Percentiles rank a stretch among this genome's conserved stretches.
Conservation (phyloP, 2,329 filamentous ascomycete genomes). For the Cladosporium phlei region DNA sequence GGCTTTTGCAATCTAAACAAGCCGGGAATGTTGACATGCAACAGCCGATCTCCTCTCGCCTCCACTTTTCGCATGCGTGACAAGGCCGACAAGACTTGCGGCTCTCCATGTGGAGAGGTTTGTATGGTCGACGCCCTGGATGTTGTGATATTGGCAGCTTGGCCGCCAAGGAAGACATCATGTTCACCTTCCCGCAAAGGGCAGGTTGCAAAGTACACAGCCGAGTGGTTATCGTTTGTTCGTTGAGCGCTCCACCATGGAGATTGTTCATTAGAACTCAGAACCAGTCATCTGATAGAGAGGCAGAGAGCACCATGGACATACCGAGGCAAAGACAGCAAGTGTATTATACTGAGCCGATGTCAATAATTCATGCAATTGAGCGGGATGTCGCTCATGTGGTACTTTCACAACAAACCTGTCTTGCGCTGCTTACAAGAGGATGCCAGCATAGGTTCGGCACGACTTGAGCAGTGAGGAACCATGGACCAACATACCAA, state of each 20-base stretch:
- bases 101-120: background rate
- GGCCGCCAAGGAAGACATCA: constrained; percentile 5
- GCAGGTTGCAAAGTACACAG: constrained; percentile 1
- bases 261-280: background rate
- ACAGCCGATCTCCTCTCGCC: background rate
- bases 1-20: background rate
- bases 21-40: background rate
- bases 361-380: too few species aligned
- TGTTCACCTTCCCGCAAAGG: constrained; percentile 1
- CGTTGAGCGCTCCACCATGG: background rate
- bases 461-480: too few species aligned
- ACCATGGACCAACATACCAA: too few species aligned
- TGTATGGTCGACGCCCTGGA: background rate
- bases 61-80: constrained; percentile 4
- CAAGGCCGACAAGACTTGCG: constrained; percentile 13
- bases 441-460: too few species aligned
- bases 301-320: too few species aligned
- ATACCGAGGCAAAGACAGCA: too few species aligned
- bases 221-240: background rate
- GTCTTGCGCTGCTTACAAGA: too few species aligned
- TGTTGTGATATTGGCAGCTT: constrained; percentile 8
- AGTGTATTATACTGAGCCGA: too few species aligned
- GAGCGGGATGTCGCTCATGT: too few species aligned
- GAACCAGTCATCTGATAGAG: too few species aligned
- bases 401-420: too few species aligned